These are phyloP conservation scores for Hortiboletus campestris DNA, from an alignment of 768 basidiomycete genomes.

Conservation along the genomic window DNA sequence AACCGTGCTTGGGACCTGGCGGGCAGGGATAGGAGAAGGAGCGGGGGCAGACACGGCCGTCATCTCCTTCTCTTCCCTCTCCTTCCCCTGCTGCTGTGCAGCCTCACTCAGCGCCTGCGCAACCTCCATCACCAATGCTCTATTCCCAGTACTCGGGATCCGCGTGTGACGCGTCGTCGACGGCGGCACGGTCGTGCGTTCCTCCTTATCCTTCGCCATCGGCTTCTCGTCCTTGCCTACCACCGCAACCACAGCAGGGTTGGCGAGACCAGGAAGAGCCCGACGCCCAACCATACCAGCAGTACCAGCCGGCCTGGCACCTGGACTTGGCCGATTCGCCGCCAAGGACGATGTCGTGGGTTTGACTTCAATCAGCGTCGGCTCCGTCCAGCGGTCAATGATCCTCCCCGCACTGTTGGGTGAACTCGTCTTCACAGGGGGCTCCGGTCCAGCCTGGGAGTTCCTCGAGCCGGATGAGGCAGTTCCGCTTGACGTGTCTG, in stretches of 20 bases:
- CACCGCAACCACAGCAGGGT: not conserved
- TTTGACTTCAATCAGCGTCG: constrained; percentile 34
- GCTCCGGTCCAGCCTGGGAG: not conserved
- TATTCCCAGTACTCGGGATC: constrained; percentile 65
- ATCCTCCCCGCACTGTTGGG: constrained; percentile 17
- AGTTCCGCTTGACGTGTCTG: not conserved
- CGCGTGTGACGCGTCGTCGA: constrained; percentile 48
- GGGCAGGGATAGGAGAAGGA: not conserved
- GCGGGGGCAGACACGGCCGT: not conserved
- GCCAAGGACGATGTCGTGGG: constrained; percentile 5
- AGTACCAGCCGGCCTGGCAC: constrained; percentile 11
- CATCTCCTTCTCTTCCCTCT: not conserved
- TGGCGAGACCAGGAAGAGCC: constrained; percentile 43
- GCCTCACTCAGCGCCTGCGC: constrained; percentile 56
- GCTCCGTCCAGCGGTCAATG: constrained; percentile 34
- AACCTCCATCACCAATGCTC: constrained; percentile 77
- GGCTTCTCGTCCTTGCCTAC: constrained; percentile 6
- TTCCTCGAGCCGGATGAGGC: not conserved
- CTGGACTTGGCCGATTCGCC: not conserved
- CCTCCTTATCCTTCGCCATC: constrained; percentile 19
- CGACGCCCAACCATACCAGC: constrained; percentile 37
- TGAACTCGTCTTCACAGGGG: constrained; percentile 5
- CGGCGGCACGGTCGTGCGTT: constrained; percentile 13
- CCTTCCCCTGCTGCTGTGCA: constrained; percentile 14
- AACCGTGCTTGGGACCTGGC: constrained; percentile 17